Evolutionary conservation across 2,329 filamentous ascomycete genomes (phyloP).

Genomic region (Ceratocystis colombiana): DNA sequence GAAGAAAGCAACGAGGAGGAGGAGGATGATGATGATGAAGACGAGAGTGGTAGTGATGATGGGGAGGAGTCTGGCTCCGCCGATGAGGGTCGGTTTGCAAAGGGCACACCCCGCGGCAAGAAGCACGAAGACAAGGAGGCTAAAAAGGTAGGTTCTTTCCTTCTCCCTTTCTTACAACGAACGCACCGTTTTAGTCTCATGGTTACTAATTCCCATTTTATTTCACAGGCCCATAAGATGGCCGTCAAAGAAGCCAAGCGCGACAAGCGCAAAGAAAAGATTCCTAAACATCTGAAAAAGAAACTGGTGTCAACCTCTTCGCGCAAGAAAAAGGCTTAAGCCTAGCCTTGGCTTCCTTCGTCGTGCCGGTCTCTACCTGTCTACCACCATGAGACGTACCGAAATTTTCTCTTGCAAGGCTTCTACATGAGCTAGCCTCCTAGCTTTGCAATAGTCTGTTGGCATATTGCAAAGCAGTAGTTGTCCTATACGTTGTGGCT

Average conservation of each 20-base stretch:
- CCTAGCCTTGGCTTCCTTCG: background rate
- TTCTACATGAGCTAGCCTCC: background rate
- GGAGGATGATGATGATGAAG: conserved; percentile 35
- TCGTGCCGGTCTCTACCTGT: background rate
- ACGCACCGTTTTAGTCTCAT: background rate
- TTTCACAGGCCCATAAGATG: conserved; percentile 57
- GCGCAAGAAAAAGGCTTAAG: conserved; percentile 47
- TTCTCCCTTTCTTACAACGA: background rate
- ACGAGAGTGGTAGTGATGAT: conserved; percentile 28
- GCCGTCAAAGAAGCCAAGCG: conserved; percentile 92
- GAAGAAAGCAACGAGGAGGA: conserved; percentile 32
- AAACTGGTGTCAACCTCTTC: conserved; percentile 57
- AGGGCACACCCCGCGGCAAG: conserved; percentile 65
- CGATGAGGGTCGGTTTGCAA: conserved; percentile 49
- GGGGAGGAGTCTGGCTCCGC: conserved; percentile 40
- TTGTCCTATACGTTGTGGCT: background rate
- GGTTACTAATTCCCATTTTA: conserved; percentile 28
- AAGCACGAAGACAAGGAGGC: conserved; percentile 84
- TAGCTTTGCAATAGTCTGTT: conserved; percentile 3
- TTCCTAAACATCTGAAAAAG: conserved; percentile 95
- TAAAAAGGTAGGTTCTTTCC: conserved; percentile 51
- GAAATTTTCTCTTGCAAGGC: background rate
- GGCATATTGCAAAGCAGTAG: background rate
- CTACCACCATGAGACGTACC: background rate
- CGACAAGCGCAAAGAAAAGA: conserved; percentile 87